Percentiles rank a stretch among this genome's conserved stretches.
Evolutionary conservation across 176 grass and related monocot species (phyloP).

Genomic region (Oryza nivara): DNA sequence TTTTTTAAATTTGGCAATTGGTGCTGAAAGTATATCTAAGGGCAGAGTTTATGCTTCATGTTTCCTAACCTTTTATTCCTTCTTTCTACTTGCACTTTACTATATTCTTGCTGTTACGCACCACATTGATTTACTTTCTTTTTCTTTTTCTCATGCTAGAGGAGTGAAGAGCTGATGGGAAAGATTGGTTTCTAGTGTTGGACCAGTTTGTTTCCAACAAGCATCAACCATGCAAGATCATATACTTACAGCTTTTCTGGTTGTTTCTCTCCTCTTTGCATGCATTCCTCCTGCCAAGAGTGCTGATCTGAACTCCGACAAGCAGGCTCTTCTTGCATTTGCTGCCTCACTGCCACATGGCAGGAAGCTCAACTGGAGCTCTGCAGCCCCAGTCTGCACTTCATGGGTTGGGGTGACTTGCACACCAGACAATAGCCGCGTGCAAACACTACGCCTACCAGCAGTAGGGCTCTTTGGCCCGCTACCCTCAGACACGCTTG

Average conservation of each 20-base stretch:
- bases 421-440: constrained; percentile 66
- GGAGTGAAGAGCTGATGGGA: constrained; percentile 38
- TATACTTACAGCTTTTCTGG: constrained; percentile 34
- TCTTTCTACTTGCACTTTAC: constrained; percentile 6
- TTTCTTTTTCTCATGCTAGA: constrained; percentile 34
- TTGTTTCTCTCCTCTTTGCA: constrained; percentile 54
- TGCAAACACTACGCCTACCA: constrained; percentile 72
- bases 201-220: constrained; percentile 35
- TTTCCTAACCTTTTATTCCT: constrained; percentile 26
- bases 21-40: constrained; percentile 29
- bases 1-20: constrained; percentile 33
- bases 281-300: constrained; percentile 46
- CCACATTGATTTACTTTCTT: constrained; percentile 32
- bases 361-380: constrained; percentile 90
- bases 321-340: constrained; percentile 87
- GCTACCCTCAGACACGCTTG: constrained; percentile 77
- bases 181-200: constrained; percentile 18
- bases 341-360: constrained; percentile 79
- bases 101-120: not conserved
- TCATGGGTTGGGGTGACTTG: constrained; percentile 91
- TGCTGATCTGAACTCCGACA: constrained; percentile 82
- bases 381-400: constrained; percentile 64
- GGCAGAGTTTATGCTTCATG: constrained; percentile 47
- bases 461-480: constrained; percentile 83
- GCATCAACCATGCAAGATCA: constrained; percentile 48